Base-by-base conservation (phyloP, 768 basidiomycete species). In the Lentinula aciculospora region DNA sequence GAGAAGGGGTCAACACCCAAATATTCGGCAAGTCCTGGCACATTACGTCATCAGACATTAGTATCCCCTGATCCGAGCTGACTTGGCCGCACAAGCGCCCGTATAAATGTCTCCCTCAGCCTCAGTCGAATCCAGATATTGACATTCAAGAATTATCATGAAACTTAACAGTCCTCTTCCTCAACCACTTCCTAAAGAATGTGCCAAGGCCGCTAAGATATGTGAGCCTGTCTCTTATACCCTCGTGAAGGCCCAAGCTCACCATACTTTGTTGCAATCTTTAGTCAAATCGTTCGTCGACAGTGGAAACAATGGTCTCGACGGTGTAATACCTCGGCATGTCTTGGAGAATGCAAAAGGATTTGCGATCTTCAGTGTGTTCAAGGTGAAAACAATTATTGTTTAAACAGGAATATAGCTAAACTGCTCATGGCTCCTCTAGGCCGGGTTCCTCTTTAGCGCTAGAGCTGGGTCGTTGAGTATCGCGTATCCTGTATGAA, bases 341-440 rank as follows among this genome's bases (percentile, higher is more conserved):
- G 74, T 83, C 37, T 73, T 83, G 5, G 73, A 79, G 60, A 74
- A 78, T 59, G 80, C 81, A 4, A 79, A 74, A 66, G 81, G 94
- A 4, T 96, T 96, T 66, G 93, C 92, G n/a, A 92, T 94, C 47
- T 93, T 94, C 69, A 92, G 89, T 4, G 81, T 94, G 53, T 80
- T 92, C 72, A 94, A 94, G 65, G 46, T 47, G n/a, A 45, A 17
- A 8, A 17, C 15, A n/a, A 21, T 27, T 15, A 45, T 27, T 23
- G 21, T 23, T 5, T 7, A 6, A 45, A 1, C 2, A 47, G 17
- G 80, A 79, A 1, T 83, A 86, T 64, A 63, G 85, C 15, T 78
- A 85, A 67, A 3, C 71, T 21, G 6, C 8, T 3, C n/a, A n/a
- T 19, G 21, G 82, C 65, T 17, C 46, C 4, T 17, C 7, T 28